Evolutionary conservation across 2,329 filamentous ascomycete species (phyloP).

Genomic region (Curvularia sp.): DNA sequence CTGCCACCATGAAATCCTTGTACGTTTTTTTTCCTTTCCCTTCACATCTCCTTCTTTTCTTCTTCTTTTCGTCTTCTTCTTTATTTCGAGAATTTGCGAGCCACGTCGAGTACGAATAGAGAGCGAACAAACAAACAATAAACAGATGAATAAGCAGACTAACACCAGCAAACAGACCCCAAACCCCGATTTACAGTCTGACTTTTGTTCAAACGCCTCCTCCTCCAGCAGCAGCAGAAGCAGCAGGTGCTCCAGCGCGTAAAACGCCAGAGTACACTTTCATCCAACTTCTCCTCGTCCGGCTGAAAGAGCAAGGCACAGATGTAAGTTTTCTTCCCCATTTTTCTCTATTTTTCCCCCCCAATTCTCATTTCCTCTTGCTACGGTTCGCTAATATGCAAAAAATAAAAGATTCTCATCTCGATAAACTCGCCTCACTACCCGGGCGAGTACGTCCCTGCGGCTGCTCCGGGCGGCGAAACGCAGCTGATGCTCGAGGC

Average conservation of each 20-base stretch:
- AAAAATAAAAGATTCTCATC: constrained; percentile 66
- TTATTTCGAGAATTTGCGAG: too few species aligned
- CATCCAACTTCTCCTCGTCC: constrained; percentile 77
- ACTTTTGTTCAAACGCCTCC: constrained; percentile 64
- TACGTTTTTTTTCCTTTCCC: constrained; percentile 33
- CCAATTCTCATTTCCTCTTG: background rate
- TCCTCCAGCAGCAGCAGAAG: constrained; percentile 30
- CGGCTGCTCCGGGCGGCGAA: constrained; percentile 65
- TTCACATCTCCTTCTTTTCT: background rate
- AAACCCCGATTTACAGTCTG: constrained; percentile 70
- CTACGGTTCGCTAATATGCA: too few species aligned
- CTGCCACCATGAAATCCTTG: constrained; percentile 46
- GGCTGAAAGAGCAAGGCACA: constrained; percentile 76
- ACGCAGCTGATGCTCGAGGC: constrained; percentile 67
- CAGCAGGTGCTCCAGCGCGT: constrained; percentile 31
- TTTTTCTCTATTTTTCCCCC: too few species aligned
- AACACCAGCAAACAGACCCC: constrained; percentile 26
- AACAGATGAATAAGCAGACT: background rate
- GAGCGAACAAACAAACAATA: background rate
- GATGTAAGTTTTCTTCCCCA: constrained; percentile 57
- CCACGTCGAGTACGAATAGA: too few species aligned
- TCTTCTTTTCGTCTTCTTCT: too few species aligned
- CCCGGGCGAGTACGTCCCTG: constrained; percentile 74
- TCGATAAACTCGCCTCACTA: constrained; percentile 89
- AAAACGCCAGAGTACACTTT: constrained; percentile 67